Base-by-base conservation (phyloP, 805 yeast genomes). In the Pichia pseudocactophila region DNA sequence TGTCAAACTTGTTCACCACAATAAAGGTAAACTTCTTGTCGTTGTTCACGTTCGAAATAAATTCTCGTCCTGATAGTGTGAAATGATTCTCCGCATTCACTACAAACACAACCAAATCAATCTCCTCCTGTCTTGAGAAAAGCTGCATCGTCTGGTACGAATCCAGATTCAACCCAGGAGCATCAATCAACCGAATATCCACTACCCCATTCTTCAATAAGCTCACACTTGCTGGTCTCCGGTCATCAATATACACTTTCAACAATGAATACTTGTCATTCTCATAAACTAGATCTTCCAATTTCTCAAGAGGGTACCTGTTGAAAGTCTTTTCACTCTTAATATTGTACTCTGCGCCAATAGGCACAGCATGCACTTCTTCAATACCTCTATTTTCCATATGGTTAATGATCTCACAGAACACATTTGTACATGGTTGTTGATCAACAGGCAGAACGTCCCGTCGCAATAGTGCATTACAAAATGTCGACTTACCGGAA, bases 41-140 rank as follows among this genome's bases (percentile, higher is more conserved):
- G 41, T 80, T 79, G 1, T 96, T 88, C 1, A 96, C 95, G 31
- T 85, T 76, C 2, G 90, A 71, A 41, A 92, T 86, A 56, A 92
- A 94, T 56, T 92, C 99, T 51, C 86, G 82, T 0, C 97, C 97
- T 0, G 95, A 84, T 44, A 88, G 67, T 0, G 99, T 92, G 58
- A 92, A 83, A 57, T 92, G 97, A 55, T 92, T 94, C 56, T 89
- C 97, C 0, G 98, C 95, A 59, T 82, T 85, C 2, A 92, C 96
- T 2, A 94, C 97, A 66, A 92, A 94, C 1, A 92, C 90, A 3
- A 92, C 96, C 50, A 92, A 70, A 59, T 92, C 99, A 48, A 92
- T 92, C 56, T 92, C 98, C 56, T 92, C 97, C 65, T 92, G 97
- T 46, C 97, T 76, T 2, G 96, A 82, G 59, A 90, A 89, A 0